Base-by-base conservation (phyloP, 1,284 basidiomycete species). In the Cutaneotrichosporon sp. region DNA sequence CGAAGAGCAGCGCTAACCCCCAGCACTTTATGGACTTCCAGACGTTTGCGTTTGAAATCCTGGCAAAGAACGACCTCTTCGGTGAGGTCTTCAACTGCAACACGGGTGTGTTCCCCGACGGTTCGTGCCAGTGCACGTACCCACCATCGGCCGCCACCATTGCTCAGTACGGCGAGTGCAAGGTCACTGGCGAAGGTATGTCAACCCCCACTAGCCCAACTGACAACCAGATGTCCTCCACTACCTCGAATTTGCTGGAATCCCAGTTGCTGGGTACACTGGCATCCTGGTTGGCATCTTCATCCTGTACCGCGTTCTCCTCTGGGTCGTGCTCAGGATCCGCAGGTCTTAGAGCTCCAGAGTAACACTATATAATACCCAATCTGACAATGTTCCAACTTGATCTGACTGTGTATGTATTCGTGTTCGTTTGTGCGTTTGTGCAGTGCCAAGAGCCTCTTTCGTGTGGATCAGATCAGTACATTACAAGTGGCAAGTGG, bases 61-160 rank as follows among this genome's bases (percentile, higher is more conserved):
- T 81, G 26, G 77, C 77, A 42, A 72, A 84, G 75, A 86, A 85
- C 59, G 86, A 88, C 72, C 73, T 87, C 32, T 71, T 75, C 22
- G 85, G 84, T 0, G 70, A 86, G 22, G 76, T 73, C 3, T 85
- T 88, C 71, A 68, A 69, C 4, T 87, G 86, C 69, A 66, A 66
- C 22, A 56, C 66, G 5, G 65, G 60, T 10, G 46, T 10, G 9
- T 38, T 67, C 3, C 63, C 66, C 21, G 40, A 50, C 22, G 66
- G 66, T 1, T 47, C 42, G 14, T 67, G 66, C 56, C n/a, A 26
- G 42, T 67, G 66, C 16, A 47, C 59, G 7, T 67, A 61, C 59
- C 66, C 66, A 5, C 47, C 66, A 5, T 63, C 61, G 2, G 50
- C 38, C 65, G 73, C 22, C 72, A 60, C 81, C 69, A 63, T 70